A percentile compares a stretch with the other conserved stretches of the same genome.
These are phyloP conservation scores for Hypomyces rosellus DNA, from an alignment of 2,329 filamentous ascomycete species.

Conservation along the genomic window DNA sequence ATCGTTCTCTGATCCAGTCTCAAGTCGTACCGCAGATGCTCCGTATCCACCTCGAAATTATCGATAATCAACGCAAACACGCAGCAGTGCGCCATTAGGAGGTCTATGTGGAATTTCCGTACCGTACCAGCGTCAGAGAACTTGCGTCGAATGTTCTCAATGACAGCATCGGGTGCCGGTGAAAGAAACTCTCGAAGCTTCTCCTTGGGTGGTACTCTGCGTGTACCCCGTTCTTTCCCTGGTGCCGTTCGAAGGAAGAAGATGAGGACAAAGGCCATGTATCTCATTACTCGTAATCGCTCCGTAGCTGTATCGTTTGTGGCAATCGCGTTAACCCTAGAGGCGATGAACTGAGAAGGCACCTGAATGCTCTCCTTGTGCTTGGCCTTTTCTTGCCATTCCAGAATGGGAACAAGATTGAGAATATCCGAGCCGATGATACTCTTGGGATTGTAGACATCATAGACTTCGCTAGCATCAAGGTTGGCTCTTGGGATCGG, in stretches of 20 bases:
- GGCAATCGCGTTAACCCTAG: constrained; percentile 49
- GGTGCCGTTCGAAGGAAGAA: constrained; percentile 44
- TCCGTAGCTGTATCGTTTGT: constrained; percentile 46
- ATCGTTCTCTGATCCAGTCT: constrained; percentile 65
- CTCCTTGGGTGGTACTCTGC: constrained; percentile 52
- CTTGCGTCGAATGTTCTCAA: constrained; percentile 61
- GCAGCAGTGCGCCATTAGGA: constrained; percentile 67
- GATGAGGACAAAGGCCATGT: constrained; percentile 51
- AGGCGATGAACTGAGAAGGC: constrained; percentile 58
- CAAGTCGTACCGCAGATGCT: constrained; percentile 64
- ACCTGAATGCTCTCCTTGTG: constrained; percentile 51
- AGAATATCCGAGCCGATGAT: constrained; percentile 65
- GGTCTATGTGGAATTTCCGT: constrained; percentile 64
- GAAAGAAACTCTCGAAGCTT: constrained; percentile 53
- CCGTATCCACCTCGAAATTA: constrained; percentile 65
- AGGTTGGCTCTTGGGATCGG: constrained; percentile 67
- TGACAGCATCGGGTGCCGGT: constrained; percentile 53
- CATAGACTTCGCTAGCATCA: constrained; percentile 58
- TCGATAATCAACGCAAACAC: constrained; percentile 66
- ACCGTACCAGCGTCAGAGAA: constrained; percentile 61
- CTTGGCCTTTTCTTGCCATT: constrained; percentile 66
- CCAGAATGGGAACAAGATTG: constrained; percentile 60
- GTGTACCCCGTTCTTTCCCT: constrained; percentile 40
- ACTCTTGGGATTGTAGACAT: constrained; percentile 63
- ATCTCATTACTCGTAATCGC: constrained; percentile 54